Evolutionary conservation across 331 rosid genomes (phyloP).

Genomic region (Rhamnella rubrinervis): DNA sequence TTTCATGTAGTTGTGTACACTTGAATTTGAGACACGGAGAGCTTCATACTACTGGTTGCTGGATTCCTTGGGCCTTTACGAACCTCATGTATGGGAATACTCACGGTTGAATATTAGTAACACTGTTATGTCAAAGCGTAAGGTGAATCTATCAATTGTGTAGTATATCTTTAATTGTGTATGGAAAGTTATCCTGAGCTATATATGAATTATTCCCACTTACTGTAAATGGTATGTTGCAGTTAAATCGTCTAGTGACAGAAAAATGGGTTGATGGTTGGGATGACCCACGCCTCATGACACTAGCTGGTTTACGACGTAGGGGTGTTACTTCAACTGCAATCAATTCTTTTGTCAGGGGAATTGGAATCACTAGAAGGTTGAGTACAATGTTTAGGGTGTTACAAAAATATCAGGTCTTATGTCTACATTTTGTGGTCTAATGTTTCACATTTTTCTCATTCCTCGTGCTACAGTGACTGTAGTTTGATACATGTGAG

Average conservation of each 20-base stretch:
- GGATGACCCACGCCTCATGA: slow-evolving; percentile 99
- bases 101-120: slow-evolving; percentile 90
- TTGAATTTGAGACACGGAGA: slow-evolving; percentile 98
- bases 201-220: slow-evolving; percentile 13
- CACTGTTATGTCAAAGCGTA: slow-evolving; percentile 95
- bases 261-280: slow-evolving; percentile 96
- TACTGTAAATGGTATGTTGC: slow-evolving; percentile 21
- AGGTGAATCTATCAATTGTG: slow-evolving; percentile 51
- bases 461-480: slow-evolving; percentile 57
- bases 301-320: slow-evolving; percentile 89
- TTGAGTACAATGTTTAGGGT: slow-evolving; percentile 14
- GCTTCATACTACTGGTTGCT: slow-evolving; percentile 95
- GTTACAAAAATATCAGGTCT: not conserved
- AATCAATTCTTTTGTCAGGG: slow-evolving; percentile 89
- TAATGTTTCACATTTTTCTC: not conserved
- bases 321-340: slow-evolving; percentile 87
- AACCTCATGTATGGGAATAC: slow-evolving; percentile 96
- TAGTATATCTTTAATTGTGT: not conserved
- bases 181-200: not conserved
- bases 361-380: slow-evolving; percentile 99
- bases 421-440: not conserved
- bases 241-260: slow-evolving; percentile 87
- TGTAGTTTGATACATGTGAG: slow-evolving; percentile 77
- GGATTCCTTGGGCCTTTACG: slow-evolving; percentile 70
- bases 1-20: slow-evolving; percentile 76